These are phyloP conservation scores for Rosa lucieae DNA, from an alignment of 306 rosid species.

Conservation along the genomic window DNA sequence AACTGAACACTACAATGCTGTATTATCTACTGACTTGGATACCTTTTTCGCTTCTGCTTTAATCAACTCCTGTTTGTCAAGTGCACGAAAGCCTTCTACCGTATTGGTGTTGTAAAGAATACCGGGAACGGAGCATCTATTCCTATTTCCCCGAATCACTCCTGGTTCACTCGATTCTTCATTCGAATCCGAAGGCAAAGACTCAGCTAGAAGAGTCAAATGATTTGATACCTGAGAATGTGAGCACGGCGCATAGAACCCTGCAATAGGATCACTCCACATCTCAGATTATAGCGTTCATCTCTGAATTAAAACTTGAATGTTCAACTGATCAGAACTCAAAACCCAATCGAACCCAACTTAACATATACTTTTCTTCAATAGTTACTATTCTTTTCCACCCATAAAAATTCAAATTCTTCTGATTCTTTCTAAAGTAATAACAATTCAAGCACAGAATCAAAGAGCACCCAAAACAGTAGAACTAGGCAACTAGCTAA, in stretches of 20 bases:
- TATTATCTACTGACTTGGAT: neutral
- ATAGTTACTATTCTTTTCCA: neutral
- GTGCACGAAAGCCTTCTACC: constrained; percentile 68
- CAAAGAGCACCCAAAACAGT: constrained; percentile 1
- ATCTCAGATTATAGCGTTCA: constrained; percentile 16
- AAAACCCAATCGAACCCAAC: neutral
- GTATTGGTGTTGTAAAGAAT: constrained; percentile 83
- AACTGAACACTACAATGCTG: neutral
- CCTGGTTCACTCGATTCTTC: constrained; percentile 42
- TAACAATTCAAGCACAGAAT: neutral
- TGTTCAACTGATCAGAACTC: neutral
- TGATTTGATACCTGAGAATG: constrained; percentile 81
- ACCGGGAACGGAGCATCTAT: constrained; percentile 75
- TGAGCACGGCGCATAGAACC: constrained; percentile 91
- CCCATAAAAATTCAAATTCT: neutral
- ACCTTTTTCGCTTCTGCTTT: constrained; percentile 82
- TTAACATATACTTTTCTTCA: neutral
- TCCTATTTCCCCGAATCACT: constrained; percentile 65
- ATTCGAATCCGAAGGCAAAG: constrained; percentile 66
- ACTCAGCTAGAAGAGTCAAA: constrained; percentile 74
- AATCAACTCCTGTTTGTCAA: constrained; percentile 61
- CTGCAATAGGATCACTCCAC: constrained; percentile 39
- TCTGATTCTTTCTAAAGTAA: neutral
- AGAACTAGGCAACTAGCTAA: neutral
- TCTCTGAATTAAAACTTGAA: neutral